Evolutionary conservation across 345 rosid species (phyloP).

Genomic region (Bretschneidera sinensis): DNA sequence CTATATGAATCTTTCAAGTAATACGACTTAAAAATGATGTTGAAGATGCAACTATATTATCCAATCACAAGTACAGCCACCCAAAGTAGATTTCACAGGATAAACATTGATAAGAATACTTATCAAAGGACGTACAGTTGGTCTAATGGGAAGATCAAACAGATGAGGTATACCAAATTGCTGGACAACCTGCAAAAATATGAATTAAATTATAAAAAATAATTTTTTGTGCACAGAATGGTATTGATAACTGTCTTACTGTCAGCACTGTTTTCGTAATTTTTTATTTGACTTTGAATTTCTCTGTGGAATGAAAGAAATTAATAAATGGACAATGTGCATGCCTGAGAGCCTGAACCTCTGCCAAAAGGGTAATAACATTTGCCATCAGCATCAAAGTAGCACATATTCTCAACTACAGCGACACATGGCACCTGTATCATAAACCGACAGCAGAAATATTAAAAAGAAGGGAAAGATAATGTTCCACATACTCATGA

Average conservation of each 20-base stretch:
- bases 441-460: constrained; percentile 13
- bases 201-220: constrained; percentile 10
- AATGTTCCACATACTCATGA: not conserved
- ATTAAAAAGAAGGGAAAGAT: not conserved
- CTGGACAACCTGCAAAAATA: constrained; percentile 68
- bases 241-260: not conserved
- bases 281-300: not conserved
- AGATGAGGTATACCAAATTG: constrained; percentile 98
- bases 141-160: constrained; percentile 91
- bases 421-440: constrained; percentile 94
- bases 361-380: constrained; percentile 93
- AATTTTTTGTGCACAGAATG: not conserved
- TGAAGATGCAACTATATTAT: not conserved
- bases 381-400: constrained; percentile 95
- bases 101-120: constrained; percentile 2
- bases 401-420: constrained; percentile 96
- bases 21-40: not conserved
- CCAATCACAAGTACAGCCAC: not conserved
- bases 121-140: constrained; percentile 48
- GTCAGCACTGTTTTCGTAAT: not conserved
- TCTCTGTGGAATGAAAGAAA: constrained; percentile 3
- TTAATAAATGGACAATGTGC: constrained; percentile 17
- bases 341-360: constrained; percentile 96
- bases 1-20: not conserved
- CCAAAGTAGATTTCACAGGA: not conserved